Base-by-base conservation (phyloP, 2,329 filamentous ascomycete genomes). In the Pestalotiopsis sp. region DNA sequence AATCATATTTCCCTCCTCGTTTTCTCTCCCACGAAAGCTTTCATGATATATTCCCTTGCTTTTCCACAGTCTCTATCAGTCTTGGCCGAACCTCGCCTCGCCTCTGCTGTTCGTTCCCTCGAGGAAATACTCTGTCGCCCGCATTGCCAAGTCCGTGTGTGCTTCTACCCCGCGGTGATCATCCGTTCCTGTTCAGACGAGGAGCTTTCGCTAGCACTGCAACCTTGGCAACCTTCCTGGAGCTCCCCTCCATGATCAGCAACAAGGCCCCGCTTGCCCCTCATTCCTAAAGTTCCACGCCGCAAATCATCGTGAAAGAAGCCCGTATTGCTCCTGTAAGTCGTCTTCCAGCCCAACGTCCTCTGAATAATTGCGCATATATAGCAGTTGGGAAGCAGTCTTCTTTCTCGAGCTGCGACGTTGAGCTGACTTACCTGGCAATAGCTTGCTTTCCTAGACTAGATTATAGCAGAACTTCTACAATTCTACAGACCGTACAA, bases 141-240 rank as follows among this genome's bases (percentile, higher is more conserved):
- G 39, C 23, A 45, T 39, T 31, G 23, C 31, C 49, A 27, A 27
- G 36, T 38, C 36, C 36, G 31, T 23, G 38, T 60, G 25, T 62
- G 41, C 23, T 31, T 27, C 57, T 62, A 52, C 65, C 65, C 57
- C 65, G 65, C 65, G 65, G 65, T 41, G 65, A 67, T 62, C 65
- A 17, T 67, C 65, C 39, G 27, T 67, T 62, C 27, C 49, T n/a
- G 31, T 45, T 36, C 52, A 36, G n/a, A 27, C 59, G 20, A 36
- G 59, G n/a, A 62, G 25, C 31, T 27, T 11, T 17, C 13, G 23
- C 57, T 59, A 59, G 23, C 27, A 59, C 57, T 59, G 57, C 57
- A 52, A 52, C 57, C 23, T 59, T 14, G 20, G 57, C 57, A 52
- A 52, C 57, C 23, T 59, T 14, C 57, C 57, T 59, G 23, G 57